Base-by-base conservation (phyloP, 2,329 filamentous ascomycete species). In the Onygena corvina region DNA sequence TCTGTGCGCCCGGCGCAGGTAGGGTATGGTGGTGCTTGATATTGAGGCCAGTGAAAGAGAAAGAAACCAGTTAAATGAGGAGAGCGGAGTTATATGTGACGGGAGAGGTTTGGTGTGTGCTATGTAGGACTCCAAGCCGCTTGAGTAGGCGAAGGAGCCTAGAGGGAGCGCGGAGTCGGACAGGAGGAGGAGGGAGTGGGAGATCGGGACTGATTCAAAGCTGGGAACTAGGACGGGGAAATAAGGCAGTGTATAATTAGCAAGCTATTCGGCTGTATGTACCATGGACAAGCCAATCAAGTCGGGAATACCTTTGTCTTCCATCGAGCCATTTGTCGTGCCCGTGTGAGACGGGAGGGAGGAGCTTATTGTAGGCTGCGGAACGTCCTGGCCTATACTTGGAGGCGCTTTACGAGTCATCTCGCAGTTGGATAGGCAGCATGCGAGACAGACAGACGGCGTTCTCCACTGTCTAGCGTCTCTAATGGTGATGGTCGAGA, bases 81-180 rank as follows among this genome's bases (percentile, higher is more conserved):
- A 54, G 11, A 63, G 57, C 3, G 61, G 60, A 14, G 62, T 62
- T 30, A 60, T 50, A 14, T 56, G 52, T 2, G 56, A 56, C 16
- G 65, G 61, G n/a, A 64, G 57, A 16, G 61, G 57, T 50, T 71
- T 72, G 53, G 70, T 64, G 60, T 82, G 79, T 2, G 76, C 77
- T 47, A 82, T 72, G 59, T 77, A 81, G 16, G 78, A 81, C 61
- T 82, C 79, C 14, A 82, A 67, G 3, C 79, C 79, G 58, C 71
- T 77, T 61, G 75, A 79, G 66, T 81, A 82, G 54, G 79, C 79
- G 60, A 82, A 82, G 1, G 79, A 80, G 40, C 79, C 79, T 1
- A 82, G 66, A 1, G 79, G 79, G 1, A 82, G 71, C 14, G 78
- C 78, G 16, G 78, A 81, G 64, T 82, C 79, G 47, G 79, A 75